Evolutionary conservation across 495 filamentous ascomycete genomes (phyloP), one percentile per base, ranked within the genome.

Genomic region (Pyrenopolyporus hunteri): DNA sequence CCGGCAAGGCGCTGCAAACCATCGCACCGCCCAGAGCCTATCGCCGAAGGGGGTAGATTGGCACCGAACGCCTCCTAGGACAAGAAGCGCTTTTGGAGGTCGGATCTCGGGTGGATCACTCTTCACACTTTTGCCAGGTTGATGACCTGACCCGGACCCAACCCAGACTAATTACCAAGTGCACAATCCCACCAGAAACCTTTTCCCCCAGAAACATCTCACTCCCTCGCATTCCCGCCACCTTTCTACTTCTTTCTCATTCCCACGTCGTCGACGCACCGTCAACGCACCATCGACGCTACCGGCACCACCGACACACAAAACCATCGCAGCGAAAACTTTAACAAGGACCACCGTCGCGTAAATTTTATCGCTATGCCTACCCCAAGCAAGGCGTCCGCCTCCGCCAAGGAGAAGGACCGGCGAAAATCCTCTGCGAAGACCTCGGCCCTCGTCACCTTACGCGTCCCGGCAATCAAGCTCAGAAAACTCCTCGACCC

Each of bases 341-440:
- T 42, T 53, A 32, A 37, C 54, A 68, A 52, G 7, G 9, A 29
- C 26, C 4, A 60, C 43, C 57, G 46, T 43, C 39, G 56, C 35
- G 33, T 26, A 48, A 26, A n/a, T 28, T 40, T 29, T 39, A 25
- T 49, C 33, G 60, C 39, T 37, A 79, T 79, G 76, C 62, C 76
- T 56, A 68, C 78, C 25, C 67, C 66, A 8, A 69, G 63, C 71
- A 80, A 80, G 68, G 49, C 68, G 25, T 68, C 72, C 11, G 55
- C 72, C 52, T 66, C 70, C 63, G 56, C 62, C 69, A 80, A 79
- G 63, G 78, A 80, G 69, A 80, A 80, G 64, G 78, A 80, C 53
- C 76, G 78, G n/a, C 76, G 76, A 57, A 80, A 78, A 71, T 72
- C 71, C 16, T 44, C 59, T 3, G 61, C 59, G 53, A 75, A 76